phyloP scores from a whole-genome alignment of 2,329 filamentous ascomycete species.

The Neofusicoccum laricinum region DNA sequence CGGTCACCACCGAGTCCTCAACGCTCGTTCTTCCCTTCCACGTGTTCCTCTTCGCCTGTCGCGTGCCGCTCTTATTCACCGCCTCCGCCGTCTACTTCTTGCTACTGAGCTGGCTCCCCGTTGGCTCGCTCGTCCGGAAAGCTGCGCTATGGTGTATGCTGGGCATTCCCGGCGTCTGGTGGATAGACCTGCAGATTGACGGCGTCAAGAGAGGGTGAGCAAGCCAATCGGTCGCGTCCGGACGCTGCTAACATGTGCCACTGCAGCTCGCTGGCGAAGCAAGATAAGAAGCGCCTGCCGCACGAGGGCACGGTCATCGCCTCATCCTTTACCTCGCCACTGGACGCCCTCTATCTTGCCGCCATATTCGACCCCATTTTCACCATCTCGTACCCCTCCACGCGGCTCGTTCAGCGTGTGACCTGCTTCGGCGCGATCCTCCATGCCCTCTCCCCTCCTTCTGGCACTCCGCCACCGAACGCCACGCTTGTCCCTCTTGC shows the following conservation, averaged over 20 bases:
- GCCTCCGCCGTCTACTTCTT: slow-evolving; percentile 71
- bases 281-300: slow-evolving; percentile 70
- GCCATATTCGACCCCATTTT: slow-evolving; percentile 97
- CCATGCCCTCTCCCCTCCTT: slow-evolving; percentile 65
- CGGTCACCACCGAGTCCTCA: slow-evolving; percentile 67
- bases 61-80: slow-evolving; percentile 72
- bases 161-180: slow-evolving; percentile 90
- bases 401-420: slow-evolving; percentile 70
- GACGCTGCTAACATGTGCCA: slow-evolving; percentile 1
- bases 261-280: slow-evolving; percentile 62
- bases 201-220: slow-evolving; percentile 83
- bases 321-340: slow-evolving; percentile 84
- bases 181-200: slow-evolving; percentile 97
- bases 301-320: slow-evolving; percentile 79
- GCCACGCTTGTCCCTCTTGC: slow-evolving; percentile 36
- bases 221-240: neutral
- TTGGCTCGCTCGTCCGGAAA: slow-evolving; percentile 70
- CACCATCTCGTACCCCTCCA: slow-evolving; percentile 76
- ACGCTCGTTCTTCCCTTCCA: slow-evolving; percentile 63
- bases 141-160: slow-evolving; percentile 83
- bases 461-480: slow-evolving; percentile 30
- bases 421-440: slow-evolving; percentile 73
- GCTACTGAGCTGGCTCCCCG: slow-evolving; percentile 77
- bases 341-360: slow-evolving; percentile 90
- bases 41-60: slow-evolving; percentile 72